Base-by-base conservation (phyloP, 1,139 yeast species). In the Blastobotrys elegans region DNA sequence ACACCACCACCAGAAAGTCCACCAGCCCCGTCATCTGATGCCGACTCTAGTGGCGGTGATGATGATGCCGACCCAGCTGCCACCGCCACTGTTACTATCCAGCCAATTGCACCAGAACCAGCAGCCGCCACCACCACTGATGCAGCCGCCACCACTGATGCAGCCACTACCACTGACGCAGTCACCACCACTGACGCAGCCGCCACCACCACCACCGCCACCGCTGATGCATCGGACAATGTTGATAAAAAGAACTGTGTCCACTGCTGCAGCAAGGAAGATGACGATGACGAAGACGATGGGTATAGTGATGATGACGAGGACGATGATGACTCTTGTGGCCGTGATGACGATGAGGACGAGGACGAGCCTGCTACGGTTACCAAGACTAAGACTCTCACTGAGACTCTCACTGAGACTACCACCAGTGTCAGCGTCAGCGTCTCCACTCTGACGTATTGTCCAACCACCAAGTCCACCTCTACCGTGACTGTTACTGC, bases 271-370 rank as follows among this genome's bases (percentile, higher is more conserved):
- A 34, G 24, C 20, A 36, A 40, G 16, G 35, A 32, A 3, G 36
- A 30, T n/a, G 43, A 21, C 27, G 17, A n/a, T 20, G 27, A 24
- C 17, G 35, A 21, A 11, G 36, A 32, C 17, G 44, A 21, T 8
- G 22, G 22, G 13, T 34, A 39, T 27, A 34, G 13, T 16, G 43
- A 39, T 17, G 24, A n/a, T 39, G 43, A 30, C 8, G 43, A 17
- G 16, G 43, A 39, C 6, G 34, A 13, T 2, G 43, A 27, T 18
- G 43, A 39, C 16, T 34, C 16, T 17, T 10, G 6, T 4, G 34
- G 18, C 18, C 35, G n/a, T 26, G 40, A 37, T 37, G 30, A 14
- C 4, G 43, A 39, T 27, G 33, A 27, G 4, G 43, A 26, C 4
- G 34, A 20, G 26, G 36, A 20, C 24, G 3, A 5, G 16, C n/a